These are phyloP conservation scores for Stylonectria norvegica DNA, from an alignment of 2,329 filamentous ascomycete species.

Conservation along the genomic window DNA sequence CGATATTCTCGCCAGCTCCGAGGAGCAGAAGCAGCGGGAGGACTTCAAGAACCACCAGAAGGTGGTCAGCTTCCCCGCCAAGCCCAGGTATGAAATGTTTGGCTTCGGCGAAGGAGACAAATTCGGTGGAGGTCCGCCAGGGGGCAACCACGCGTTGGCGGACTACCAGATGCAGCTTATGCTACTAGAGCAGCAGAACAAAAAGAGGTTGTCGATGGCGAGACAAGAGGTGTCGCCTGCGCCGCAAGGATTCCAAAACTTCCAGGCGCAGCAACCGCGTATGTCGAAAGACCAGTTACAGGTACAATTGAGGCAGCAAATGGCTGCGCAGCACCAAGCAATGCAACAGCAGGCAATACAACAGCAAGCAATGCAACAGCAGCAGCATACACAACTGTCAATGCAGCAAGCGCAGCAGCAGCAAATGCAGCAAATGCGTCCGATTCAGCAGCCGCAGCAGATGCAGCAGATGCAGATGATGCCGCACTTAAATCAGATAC, in stretches of 20 bases:
- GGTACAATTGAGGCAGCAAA: conserved; percentile 5
- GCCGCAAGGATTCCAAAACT: conserved; percentile 1
- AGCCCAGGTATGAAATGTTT: conserved; percentile 6
- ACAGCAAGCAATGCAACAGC: conserved; percentile 2
- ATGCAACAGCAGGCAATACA: conserved; percentile 4
- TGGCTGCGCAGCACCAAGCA: conserved; percentile 1
- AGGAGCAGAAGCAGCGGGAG: conserved; percentile 36
- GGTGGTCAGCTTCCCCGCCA: not conserved
- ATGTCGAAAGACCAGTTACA: too few relatives aligned
- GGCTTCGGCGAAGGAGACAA: conserved; percentile 33
- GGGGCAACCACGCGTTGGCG: conserved; percentile 76
- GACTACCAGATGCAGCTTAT: conserved; percentile 87
- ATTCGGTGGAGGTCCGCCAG: conserved; percentile 39
- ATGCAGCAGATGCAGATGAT: not conserved
- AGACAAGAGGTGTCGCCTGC: conserved; percentile 59
- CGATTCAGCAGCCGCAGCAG: conserved; percentile 2
- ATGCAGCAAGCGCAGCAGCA: conserved; percentile 7
- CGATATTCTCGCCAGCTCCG: conserved; percentile 36
- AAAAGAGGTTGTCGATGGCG: conserved; percentile 78
- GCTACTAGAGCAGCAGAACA: conserved; percentile 81
- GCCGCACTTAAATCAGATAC: not conserved
- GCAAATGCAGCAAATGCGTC: not conserved
- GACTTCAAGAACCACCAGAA: conserved; percentile 28
- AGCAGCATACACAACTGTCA: not conserved
- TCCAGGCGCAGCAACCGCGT: conserved; percentile 5